A percentile compares a stretch with the other conserved stretches of the same genome.
Conservation (phyloP, 108 stramenopile species). For the Chaetoceros tenuissimus region DNA sequence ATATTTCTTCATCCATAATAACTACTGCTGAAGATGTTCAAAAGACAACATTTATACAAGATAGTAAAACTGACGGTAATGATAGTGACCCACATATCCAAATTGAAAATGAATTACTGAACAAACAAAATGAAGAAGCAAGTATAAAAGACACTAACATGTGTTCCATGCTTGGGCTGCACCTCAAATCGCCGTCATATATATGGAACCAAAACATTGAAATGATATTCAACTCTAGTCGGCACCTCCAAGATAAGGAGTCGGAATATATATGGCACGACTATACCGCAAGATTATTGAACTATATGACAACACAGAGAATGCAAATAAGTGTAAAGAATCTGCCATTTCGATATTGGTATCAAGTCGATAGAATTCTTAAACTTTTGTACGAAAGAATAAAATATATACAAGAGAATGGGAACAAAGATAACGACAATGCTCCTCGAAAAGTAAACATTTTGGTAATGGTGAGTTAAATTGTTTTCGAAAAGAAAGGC, state of each 20-base stretch:
- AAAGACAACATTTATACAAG: no score
- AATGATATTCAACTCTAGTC: constrained; percentile 14
- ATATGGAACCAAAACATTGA: constrained; percentile 26
- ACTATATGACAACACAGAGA: constrained; percentile 20
- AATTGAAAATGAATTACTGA: no score
- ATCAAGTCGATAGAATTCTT: constrained; percentile 15
- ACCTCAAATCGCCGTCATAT: neutral
- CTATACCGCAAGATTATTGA: constrained; percentile 22
- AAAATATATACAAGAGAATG: neutral
- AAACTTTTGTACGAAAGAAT: constrained; percentile 4
- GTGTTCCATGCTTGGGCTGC: neutral
- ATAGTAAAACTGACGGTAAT: no score
- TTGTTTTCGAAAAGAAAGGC: no score
- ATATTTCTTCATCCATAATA: no score
- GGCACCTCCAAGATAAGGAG: constrained; percentile 12
- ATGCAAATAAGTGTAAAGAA: constrained; percentile 20
- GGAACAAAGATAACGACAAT: constrained; percentile 1
- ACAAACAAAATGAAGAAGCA: no score
- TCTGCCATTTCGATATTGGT: constrained; percentile 2
- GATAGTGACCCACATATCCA: no score
- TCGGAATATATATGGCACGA: constrained; percentile 15
- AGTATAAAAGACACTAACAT: no score
- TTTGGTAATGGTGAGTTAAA: constrained; percentile 60
- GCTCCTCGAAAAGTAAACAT: constrained; percentile 56
- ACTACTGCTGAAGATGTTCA: no score